These are phyloP conservation scores for Picochlorum costavermella DNA, from an alignment of 139 green algal species.

Conservation along the genomic window DNA sequence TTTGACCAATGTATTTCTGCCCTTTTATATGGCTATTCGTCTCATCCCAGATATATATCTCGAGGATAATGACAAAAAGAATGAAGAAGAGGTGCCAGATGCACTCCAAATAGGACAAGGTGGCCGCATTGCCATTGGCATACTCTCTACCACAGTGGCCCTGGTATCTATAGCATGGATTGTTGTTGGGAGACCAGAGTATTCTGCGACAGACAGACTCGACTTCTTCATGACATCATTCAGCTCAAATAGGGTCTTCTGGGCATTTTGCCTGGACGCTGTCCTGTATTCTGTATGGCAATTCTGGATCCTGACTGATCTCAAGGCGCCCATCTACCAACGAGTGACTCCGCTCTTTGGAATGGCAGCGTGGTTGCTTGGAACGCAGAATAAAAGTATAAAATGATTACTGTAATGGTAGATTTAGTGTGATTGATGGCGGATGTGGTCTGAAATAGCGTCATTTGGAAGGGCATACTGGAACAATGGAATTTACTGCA, in stretches of 20 bases:
- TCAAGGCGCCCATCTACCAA: conserved; percentile 25
- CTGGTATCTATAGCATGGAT: conserved; percentile 58
- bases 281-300: conserved; percentile 71
- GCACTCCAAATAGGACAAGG: neutral
- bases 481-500: neutral
- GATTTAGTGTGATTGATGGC: no score
- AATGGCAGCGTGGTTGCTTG: conserved; percentile 48
- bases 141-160: conserved; percentile 30
- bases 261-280: conserved; percentile 70
- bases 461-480: neutral
- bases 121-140: conserved; percentile 11
- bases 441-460: no score
- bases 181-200: conserved; percentile 51
- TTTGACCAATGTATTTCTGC: conserved; percentile 78
- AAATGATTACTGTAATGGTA: no score
- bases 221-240: conserved; percentile 35
- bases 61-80: neutral
- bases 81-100: neutral
- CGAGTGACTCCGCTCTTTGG: conserved; percentile 70
- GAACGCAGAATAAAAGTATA: neutral
- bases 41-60: conserved; percentile 30
- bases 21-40: conserved; percentile 62
- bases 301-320: conserved; percentile 43
- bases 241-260: conserved; percentile 56
- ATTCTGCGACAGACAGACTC: conserved; percentile 34